These are phyloP conservation scores for Cutaneotrichosporon dermatis DNA, from an alignment of 1,284 basidiomycete species.

Conservation along the genomic window DNA sequence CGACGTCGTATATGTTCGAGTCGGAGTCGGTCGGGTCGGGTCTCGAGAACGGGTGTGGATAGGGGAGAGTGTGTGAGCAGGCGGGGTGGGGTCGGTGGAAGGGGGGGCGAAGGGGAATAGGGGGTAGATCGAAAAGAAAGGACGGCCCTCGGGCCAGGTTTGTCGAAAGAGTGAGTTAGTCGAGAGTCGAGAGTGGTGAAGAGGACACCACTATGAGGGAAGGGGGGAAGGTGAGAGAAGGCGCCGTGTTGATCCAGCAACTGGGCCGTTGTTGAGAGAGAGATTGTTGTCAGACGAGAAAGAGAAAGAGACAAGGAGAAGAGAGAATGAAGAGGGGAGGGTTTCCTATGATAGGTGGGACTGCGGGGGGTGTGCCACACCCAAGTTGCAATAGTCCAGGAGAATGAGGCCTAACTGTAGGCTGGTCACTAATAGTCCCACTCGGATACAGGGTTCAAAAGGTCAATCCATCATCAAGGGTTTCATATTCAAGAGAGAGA, in stretches of 20 bases:
- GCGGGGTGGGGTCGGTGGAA: neutral
- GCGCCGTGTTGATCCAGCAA: slow-evolving; percentile 6
- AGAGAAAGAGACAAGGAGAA: neutral
- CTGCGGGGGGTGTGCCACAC: too few relatives aligned
- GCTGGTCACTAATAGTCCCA: too few relatives aligned
- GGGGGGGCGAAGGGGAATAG: too few relatives aligned
- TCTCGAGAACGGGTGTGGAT: neutral
- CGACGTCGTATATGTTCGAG: neutral
- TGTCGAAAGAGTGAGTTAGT: slow-evolving; percentile 2
- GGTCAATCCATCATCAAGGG: too few relatives aligned
- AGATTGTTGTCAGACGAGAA: neutral
- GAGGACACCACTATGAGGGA: too few relatives aligned
- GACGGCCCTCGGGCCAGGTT: slow-evolving; percentile 4
- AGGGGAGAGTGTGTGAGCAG: neutral
- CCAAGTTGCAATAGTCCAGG: too few relatives aligned
- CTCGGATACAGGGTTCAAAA: too few relatives aligned
- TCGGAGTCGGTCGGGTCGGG: slow-evolving; percentile 1
- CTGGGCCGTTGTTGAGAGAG: slow-evolving; percentile 4
- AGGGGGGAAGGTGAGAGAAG: neutral
- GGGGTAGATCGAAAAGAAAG: neutral
- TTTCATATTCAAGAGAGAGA: too few relatives aligned
- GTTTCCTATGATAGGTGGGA: too few relatives aligned
- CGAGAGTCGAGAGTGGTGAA: neutral
- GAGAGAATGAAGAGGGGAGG: neutral
- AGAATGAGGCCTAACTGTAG: too few relatives aligned